These are phyloP conservation scores for Monosporascus sp. DNA, from an alignment of 2,329 filamentous ascomycete genomes.

Conservation along the genomic window DNA sequence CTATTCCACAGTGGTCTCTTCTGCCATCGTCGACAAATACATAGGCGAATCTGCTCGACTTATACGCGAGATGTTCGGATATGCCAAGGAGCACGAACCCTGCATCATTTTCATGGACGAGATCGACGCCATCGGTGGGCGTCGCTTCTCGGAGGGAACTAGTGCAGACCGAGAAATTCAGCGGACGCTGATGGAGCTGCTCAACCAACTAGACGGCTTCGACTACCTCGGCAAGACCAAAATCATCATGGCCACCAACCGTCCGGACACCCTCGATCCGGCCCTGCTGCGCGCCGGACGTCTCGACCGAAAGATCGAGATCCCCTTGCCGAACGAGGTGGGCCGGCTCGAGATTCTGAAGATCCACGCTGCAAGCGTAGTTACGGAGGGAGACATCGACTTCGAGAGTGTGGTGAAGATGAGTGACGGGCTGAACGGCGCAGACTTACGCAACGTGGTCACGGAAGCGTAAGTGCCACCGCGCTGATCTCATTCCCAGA, in stretches of 20 bases:
- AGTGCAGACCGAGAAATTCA: constrained; percentile 98
- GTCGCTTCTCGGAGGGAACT: constrained; percentile 94
- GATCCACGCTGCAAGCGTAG: constrained; percentile 85
- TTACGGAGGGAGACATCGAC: constrained; percentile 91
- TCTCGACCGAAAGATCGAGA: constrained; percentile 96
- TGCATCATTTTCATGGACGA: constrained; percentile 99
- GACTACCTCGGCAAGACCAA: constrained; percentile 99
- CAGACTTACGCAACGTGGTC: constrained; percentile 94
- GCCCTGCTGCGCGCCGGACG: constrained; percentile 88
- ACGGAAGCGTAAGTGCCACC: constrained; percentile 86
- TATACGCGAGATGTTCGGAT: constrained; percentile 99
- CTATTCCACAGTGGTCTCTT: constrained; percentile 73
- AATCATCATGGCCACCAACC: constrained; percentile 99
- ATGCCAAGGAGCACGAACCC: constrained; percentile 97
- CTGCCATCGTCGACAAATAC: constrained; percentile 98
- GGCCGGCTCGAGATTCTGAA: constrained; percentile 95
- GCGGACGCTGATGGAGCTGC: constrained; percentile 94
- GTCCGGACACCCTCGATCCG: constrained; percentile 92
- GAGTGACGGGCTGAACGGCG: constrained; percentile 96
- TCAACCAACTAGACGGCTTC: constrained; percentile 98
- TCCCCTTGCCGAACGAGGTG: constrained; percentile 93
- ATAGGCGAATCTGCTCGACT: constrained; percentile 96
- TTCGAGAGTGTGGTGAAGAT: constrained; percentile 99
- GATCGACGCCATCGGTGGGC: constrained; percentile 96
- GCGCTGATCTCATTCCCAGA: neutral